Base-by-base conservation (phyloP, 108 stramenopile genomes). In the Cyclotella cryptica region DNA sequence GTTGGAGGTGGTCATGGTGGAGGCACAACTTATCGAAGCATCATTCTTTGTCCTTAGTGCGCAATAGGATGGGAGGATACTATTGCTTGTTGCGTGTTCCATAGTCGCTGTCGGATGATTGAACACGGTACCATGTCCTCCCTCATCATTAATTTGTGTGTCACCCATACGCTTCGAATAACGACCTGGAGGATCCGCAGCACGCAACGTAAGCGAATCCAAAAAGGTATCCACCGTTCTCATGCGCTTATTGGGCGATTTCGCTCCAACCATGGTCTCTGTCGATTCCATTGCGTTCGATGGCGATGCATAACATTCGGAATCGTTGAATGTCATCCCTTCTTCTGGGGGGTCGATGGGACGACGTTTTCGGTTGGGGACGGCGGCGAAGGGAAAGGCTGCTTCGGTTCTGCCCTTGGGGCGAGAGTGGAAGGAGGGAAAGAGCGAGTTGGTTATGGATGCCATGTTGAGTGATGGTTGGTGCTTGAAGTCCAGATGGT, bases 161-260 rank as follows among this genome's bases (percentile, higher is more conserved):
- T 51, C 49, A 3, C 35, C 35, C 4, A 35, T 57, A 8, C 28
- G 14, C 14, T 13, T 17, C 9, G 19, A 62, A 39, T 39, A 30
- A 62, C 39, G 61, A 12, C 61, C 75, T 22, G 75, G 75, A 17
- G 75, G 75, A 66, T 75, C 75, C 18, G 66, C 35, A 43, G 66
- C 60, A 24, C 55, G 27, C 1, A 75, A 43, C 9, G 41, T 66
- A 8, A 75, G 66, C 41, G 55, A 26, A 11, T n/a, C 53, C 39
- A 60, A 10, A 26, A 11, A 21, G 57, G 40, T 41, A 14, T 71
- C 71, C 29, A 62, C 61, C 19, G 71, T 44, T 43, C 26, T 71
- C 58, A 44, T 58, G 6, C 44, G 41, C 30, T 59, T 58, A 42
- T 44, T 58, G 19, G 44, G 27, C 22, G 19, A 12, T 7, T 17